Percentiles rank a stretch among this genome's conserved stretches.
Conservation (phyloP, 345 rosid species). For the Hirschfeldia incana region DNA sequence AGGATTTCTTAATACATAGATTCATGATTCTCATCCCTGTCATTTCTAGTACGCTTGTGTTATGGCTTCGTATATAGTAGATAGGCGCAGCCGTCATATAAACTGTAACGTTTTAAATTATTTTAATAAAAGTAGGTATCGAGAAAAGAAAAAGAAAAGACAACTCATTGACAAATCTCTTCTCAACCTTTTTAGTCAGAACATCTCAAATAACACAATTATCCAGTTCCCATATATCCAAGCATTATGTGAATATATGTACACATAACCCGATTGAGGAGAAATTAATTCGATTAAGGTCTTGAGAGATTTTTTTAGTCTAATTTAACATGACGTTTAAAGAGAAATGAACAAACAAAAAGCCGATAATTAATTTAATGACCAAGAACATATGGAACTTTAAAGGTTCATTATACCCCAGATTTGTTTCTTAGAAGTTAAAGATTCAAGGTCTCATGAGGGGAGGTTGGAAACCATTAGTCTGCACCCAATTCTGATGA, state of each 20-base stretch:
- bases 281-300: background rate
- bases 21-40: too few relatives aligned
- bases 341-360: background rate
- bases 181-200: conserved; percentile 38
- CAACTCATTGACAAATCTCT: conserved; percentile 43
- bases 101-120: conserved; percentile 21
- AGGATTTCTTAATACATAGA: too few relatives aligned
- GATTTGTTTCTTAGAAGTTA: background rate
- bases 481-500: conserved; percentile 43
- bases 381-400: conserved; percentile 9
- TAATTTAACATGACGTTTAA: conserved; percentile 6
- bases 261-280: background rate
- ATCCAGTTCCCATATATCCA: conserved; percentile 26
- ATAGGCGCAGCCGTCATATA: conserved; percentile 41
- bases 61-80: background rate
- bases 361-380: conserved; percentile 6
- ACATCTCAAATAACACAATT: conserved; percentile 37
- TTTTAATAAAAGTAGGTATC: conserved; percentile 26
- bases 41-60: too few relatives aligned
- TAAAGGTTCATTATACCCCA: background rate
- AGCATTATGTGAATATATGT: background rate
- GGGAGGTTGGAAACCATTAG: conserved; percentile 36
- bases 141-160: conserved; percentile 37
- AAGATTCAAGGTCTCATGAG: conserved; percentile 41
- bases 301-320: background rate